Conservation (phyloP, 495 filamentous ascomycete species). For the Hypoxylon fuscum region DNA sequence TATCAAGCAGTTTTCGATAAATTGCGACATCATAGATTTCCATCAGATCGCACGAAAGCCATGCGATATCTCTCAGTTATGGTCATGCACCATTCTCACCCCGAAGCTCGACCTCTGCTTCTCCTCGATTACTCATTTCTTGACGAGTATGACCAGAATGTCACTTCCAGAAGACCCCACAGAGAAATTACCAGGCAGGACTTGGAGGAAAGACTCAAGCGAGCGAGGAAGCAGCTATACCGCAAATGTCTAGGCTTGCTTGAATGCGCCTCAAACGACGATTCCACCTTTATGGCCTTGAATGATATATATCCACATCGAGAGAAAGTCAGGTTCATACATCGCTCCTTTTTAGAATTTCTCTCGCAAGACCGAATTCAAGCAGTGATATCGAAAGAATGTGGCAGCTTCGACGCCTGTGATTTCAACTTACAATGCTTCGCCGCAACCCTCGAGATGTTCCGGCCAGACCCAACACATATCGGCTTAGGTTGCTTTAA, state of each 20-base stretch:
- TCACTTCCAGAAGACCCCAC: neutral
- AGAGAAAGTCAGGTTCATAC: neutral
- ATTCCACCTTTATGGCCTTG: neutral
- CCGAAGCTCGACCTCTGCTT: neutral
- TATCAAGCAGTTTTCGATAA: neutral
- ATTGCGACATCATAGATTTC: neutral
- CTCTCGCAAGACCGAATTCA: neutral
- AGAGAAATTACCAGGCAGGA: neutral
- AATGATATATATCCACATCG: neutral
- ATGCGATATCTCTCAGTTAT: neutral
- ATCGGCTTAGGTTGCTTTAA: neutral
- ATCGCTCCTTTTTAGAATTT: neutral
- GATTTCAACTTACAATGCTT: neutral
- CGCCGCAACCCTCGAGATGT: neutral
- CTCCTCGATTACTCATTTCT: neutral
- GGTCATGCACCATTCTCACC: neutral
- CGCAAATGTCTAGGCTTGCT: neutral
- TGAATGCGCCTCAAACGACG: neutral
- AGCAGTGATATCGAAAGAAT: neutral
- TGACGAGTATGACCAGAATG: neutral
- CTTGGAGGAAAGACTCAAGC: neutral
- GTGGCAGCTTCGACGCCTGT: neutral
- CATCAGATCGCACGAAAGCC: neutral
- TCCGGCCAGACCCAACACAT: neutral
- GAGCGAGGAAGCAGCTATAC: neutral